These are phyloP conservation scores for Scutellaria minor DNA, from an alignment of 257 asterid genomes.

Conservation along the genomic window DNA sequence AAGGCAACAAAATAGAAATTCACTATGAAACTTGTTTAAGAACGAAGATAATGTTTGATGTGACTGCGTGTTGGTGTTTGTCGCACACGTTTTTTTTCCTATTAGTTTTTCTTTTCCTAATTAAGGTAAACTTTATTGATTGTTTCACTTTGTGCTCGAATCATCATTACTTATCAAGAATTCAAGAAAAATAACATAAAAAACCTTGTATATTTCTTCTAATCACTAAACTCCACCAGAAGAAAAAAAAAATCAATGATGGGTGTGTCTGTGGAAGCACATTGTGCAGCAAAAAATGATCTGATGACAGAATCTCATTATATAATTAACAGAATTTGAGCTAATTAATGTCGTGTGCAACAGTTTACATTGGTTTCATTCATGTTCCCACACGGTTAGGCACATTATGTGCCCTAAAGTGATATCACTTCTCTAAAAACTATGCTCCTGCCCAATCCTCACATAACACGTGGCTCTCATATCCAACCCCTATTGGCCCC, in stretches of 20 bases:
- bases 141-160: no score
- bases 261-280: slow-evolving; percentile 56
- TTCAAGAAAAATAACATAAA: not conserved
- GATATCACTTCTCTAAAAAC: slow-evolving; percentile 27
- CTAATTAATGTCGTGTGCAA: slow-evolving; percentile 28
- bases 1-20: no score
- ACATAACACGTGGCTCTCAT: slow-evolving; percentile 37
- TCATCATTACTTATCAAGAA: not conserved
- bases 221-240: not conserved
- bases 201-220: not conserved
- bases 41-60: no score
- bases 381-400: slow-evolving; percentile 44
- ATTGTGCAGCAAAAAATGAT: slow-evolving; percentile 34
- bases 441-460: slow-evolving; percentile 17
- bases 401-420: slow-evolving; percentile 52
- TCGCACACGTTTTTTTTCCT: no score
- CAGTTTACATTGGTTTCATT: slow-evolving; percentile 50
- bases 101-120: no score
- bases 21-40: no score
- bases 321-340: slow-evolving; percentile 21
- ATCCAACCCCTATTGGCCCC: slow-evolving; percentile 29
- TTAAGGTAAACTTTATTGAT: no score
- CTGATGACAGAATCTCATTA: slow-evolving; percentile 29
- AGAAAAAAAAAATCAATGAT: slow-evolving; percentile 20
- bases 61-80: no score